A percentile compares a stretch with the other conserved stretches of the same genome.
Conservation (phyloP, 352 stramenopile genomes). For the Globisporangium abappressorium region DNA sequence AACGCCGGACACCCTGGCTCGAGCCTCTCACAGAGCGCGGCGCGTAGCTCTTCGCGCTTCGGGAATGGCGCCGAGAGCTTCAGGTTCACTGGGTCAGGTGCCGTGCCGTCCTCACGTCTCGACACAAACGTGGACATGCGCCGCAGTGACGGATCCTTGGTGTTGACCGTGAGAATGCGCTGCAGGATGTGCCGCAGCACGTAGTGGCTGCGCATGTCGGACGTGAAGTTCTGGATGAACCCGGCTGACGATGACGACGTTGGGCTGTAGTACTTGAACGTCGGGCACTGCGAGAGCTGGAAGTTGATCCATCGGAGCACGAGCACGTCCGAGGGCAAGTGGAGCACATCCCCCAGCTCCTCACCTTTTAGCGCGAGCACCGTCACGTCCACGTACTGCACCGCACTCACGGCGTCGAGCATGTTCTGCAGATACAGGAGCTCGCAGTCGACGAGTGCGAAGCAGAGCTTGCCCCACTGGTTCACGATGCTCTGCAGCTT, state of each 20-base stretch:
- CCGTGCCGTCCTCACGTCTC: background rate
- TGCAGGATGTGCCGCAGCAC: constrained; percentile 53
- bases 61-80: constrained; percentile 24
- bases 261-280: constrained; percentile 24
- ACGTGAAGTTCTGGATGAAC: constrained; percentile 70
- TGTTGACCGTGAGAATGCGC: constrained; percentile 25
- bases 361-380: constrained; percentile 49
- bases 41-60: constrained; percentile 38
- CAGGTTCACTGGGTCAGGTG: background rate
- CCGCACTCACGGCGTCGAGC: constrained; percentile 37
- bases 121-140: constrained; percentile 19
- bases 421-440: constrained; percentile 57
- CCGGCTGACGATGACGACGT: constrained; percentile 10
- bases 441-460: constrained; percentile 58
- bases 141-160: constrained; percentile 1
- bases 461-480: constrained; percentile 58
- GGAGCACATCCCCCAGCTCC: constrained; percentile 47
- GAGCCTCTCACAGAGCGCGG: constrained; percentile 34
- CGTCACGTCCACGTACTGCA: constrained; percentile 45
- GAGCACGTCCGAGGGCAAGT: constrained; percentile 47
- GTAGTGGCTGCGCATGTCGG: constrained; percentile 61
- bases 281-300: constrained; percentile 42
- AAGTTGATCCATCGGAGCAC: constrained; percentile 76
- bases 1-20: constrained; percentile 40
- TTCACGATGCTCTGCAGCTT: constrained; percentile 61